Conservation (phyloP, 768 basidiomycete genomes). For the Stropharia rugosoannulata region DNA sequence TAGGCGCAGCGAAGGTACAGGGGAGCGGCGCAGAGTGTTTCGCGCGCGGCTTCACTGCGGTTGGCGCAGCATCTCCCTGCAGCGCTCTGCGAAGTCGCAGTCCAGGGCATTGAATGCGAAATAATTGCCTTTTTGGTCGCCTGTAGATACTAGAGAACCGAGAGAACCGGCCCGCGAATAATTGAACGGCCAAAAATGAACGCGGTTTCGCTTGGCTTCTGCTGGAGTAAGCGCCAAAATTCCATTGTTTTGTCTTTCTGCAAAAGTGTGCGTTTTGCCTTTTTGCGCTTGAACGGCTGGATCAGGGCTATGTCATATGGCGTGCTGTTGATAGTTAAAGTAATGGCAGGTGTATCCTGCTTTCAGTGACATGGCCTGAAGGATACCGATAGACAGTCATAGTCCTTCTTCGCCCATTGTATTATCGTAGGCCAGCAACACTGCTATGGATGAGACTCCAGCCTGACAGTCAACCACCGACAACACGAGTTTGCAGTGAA, state of each 20-base stretch:
- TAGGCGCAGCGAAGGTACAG: no score
- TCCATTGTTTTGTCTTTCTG: not conserved
- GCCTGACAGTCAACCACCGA: conserved; percentile 48
- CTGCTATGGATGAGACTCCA: conserved; percentile 56
- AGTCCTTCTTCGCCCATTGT: conserved; percentile 38
- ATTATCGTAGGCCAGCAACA: conserved; percentile 37
- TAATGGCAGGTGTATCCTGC: conserved; percentile 47
- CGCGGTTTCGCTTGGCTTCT: not conserved
- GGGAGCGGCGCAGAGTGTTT: no score
- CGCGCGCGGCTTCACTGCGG: no score
- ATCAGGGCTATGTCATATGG: not conserved
- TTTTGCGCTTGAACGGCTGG: not conserved
- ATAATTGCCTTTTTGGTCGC: not conserved
- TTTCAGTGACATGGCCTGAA: conserved; percentile 57
- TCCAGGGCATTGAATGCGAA: not conserved
- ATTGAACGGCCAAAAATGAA: not conserved
- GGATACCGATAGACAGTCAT: conserved; percentile 44
- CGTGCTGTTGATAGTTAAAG: no score
- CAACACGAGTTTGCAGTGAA: conserved; percentile 48
- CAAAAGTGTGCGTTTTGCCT: not conserved
- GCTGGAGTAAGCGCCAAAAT: not conserved
- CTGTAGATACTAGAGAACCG: not conserved
- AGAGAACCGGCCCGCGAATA: not conserved
- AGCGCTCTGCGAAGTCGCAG: not conserved
- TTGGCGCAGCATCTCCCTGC: not conserved